Evolutionary conservation across 1,284 basidiomycete genomes (phyloP), one percentile per base, ranked within the genome.

Genomic region (Ustilago hordei): DNA sequence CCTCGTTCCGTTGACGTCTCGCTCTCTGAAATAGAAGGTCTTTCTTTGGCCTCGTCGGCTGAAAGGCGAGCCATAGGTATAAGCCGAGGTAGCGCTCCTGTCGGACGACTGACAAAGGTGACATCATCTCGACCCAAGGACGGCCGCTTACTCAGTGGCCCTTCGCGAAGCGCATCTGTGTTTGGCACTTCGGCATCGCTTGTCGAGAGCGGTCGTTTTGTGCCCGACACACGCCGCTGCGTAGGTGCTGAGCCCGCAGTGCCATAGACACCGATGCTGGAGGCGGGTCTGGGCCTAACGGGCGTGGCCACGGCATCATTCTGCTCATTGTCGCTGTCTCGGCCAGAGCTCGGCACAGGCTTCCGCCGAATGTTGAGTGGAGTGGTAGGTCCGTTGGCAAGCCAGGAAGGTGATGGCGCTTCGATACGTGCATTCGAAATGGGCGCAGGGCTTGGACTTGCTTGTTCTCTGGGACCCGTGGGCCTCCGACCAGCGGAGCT

Each of bases 401-500:
- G 45, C 64, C 57, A 64, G 8, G 69, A 72, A 4, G 64, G 60
- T 35, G 69, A 67, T 0, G 45, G 11, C 17, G 60, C 60, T 54
- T 67, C 64, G n/a, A 34, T 35, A 1, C 58, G 47, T 3, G 41
- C 34, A 32, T 56, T 15, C 7, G 61, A 45, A 7, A 28, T 31
- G 9, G 60, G 64, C 8, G 58, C 61, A 9, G 67, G 63, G 58
- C 58, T 66, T 8, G 73, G 68, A n/a, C 64, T 70, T 19, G 55
- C 72, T 53, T 55, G 69, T 41, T 57, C 59, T 60, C 69, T 68
- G 38, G 74, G 74, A 76, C 69, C 69, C 69, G 69, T 72, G 6
- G 74, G 69, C 58, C 60, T 68, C 63, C 74, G 68, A 57, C 69
- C 66, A 23, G 64, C 62, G 69, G 74, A 76, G 74, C 74, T 72